Evolutionary conservation across 148 eudicot species (phyloP).

Genomic region (Amaranthus palmeri): DNA sequence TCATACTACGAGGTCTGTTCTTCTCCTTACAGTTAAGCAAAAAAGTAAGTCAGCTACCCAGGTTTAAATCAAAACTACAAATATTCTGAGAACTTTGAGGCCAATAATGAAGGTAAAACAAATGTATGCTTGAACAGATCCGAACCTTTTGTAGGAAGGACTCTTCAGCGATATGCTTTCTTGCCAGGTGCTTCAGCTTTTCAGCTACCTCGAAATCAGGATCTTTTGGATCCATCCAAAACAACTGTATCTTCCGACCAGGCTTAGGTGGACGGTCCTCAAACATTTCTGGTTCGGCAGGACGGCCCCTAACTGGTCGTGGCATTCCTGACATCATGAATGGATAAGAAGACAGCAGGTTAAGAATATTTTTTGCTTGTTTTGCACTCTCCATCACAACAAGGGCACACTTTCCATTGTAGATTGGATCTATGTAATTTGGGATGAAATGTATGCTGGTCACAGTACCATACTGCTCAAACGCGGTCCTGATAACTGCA

Average conservation of each 20-base stretch:
- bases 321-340: slow-evolving; percentile 93
- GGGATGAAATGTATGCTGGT: slow-evolving; percentile 40
- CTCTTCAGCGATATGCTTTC: slow-evolving; percentile 52
- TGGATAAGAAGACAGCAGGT: slow-evolving; percentile 32
- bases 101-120: too few relatives aligned
- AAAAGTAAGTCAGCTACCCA: too few relatives aligned
- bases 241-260: slow-evolving; percentile 34
- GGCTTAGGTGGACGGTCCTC: slow-evolving; percentile 71
- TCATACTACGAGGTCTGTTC: neutral
- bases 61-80: too few relatives aligned
- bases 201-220: slow-evolving; percentile 61
- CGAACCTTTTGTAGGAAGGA: slow-evolving; percentile 43
- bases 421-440: slow-evolving; percentile 36
- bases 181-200: slow-evolving; percentile 42
- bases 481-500: slow-evolving; percentile 49
- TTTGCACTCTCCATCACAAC: slow-evolving; percentile 54
- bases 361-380: slow-evolving; percentile 39
- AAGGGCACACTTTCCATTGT: slow-evolving; percentile 41
- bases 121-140: neutral
- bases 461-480: slow-evolving; percentile 65
- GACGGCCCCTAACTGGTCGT: slow-evolving; percentile 64
- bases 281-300: slow-evolving; percentile 61
- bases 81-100: too few relatives aligned
- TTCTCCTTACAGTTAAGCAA: too few relatives aligned
- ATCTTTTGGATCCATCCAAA: slow-evolving; percentile 61